These are phyloP conservation scores for Astrephomene gubernaculifera DNA, from an alignment of 139 green algal species.

Conservation along the genomic window DNA sequence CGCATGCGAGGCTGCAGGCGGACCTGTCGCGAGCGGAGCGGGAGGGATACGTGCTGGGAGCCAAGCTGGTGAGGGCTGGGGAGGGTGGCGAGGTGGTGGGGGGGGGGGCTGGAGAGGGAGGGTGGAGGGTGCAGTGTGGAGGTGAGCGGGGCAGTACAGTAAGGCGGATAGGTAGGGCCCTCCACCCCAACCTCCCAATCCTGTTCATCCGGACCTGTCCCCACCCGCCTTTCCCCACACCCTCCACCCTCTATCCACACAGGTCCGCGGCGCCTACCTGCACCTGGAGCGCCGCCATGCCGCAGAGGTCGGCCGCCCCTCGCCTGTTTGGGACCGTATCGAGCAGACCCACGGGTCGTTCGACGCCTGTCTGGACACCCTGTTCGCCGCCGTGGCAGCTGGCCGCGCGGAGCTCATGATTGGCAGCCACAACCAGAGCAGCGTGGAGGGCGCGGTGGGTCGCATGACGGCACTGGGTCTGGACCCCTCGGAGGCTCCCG, in stretches of 20 bases:
- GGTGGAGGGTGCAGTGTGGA: too few relatives aligned
- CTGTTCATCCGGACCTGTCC: not conserved
- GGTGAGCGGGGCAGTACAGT: slow-evolving; percentile 37
- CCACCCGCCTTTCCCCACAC: not conserved
- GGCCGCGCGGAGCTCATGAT: slow-evolving; percentile 63
- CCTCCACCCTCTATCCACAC: not conserved
- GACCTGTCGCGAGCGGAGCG: slow-evolving; percentile 77
- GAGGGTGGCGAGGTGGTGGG: too few relatives aligned
- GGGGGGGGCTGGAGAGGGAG: too few relatives aligned
- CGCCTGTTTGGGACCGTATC: slow-evolving; percentile 78
- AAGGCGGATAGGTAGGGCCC: slow-evolving; percentile 45
- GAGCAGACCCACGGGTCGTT: slow-evolving; percentile 84
- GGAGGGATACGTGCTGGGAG: slow-evolving; percentile 73
- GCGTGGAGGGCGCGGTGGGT: slow-evolving; percentile 73
- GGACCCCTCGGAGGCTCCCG: slow-evolving; percentile 52
- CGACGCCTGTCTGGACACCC: slow-evolving; percentile 52
- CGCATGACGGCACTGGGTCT: slow-evolving; percentile 73
- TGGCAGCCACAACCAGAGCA: slow-evolving; percentile 78
- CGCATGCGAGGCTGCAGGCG: slow-evolving; percentile 56
- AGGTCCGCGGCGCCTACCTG: slow-evolving; percentile 83
- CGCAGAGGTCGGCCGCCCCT: slow-evolving; percentile 60
- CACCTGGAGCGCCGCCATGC: slow-evolving; percentile 79
- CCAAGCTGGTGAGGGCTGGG: slow-evolving; percentile 91
- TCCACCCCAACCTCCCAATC: not conserved
- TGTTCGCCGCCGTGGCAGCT: slow-evolving; percentile 53